Percentiles rank a stretch among this genome's conserved stretches.
Conservation (phyloP, 371 early-diverging fungal genomes). For the Mortierella sp. region DNA sequence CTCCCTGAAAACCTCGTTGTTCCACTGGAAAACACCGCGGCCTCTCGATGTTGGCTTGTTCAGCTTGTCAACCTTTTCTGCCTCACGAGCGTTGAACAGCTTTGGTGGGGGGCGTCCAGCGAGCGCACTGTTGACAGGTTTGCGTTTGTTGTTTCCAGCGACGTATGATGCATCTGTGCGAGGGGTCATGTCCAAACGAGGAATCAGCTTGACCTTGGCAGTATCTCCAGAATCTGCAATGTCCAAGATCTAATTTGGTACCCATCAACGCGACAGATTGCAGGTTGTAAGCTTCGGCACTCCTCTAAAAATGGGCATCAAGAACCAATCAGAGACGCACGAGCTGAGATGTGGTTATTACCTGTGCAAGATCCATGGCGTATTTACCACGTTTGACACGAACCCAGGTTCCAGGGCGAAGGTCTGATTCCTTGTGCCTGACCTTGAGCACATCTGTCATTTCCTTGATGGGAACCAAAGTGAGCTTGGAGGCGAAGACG, state of each 20-base stretch:
- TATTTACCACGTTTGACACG: conserved; percentile 97
- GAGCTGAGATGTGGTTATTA: conserved; percentile 27
- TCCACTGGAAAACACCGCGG: conserved; percentile 81
- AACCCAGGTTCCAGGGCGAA: conserved; percentile 91
- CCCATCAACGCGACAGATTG: not conserved
- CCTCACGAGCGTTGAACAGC: conserved; percentile 83
- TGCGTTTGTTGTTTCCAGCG: conserved; percentile 67
- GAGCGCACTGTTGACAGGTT: conserved; percentile 58
- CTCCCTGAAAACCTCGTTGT: conserved; percentile 85
- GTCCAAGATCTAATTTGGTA: conserved; percentile 69
- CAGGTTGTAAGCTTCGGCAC: not conserved
- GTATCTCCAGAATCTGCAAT: conserved; percentile 84
- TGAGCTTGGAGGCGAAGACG: conserved; percentile 80
- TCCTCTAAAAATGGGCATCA: not conserved
- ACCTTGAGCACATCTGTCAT: conserved; percentile 96
- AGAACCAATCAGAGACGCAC: not conserved
- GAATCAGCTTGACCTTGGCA: conserved; percentile 90
- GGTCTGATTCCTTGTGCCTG: conserved; percentile 74
- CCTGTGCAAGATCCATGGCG: conserved; percentile 95
- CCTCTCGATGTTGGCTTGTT: conserved; percentile 62
- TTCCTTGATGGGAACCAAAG: conserved; percentile 95
- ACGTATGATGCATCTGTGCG: conserved; percentile 47
- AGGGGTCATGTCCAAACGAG: conserved; percentile 82
- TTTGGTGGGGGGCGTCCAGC: conserved; percentile 72
- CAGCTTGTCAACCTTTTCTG: conserved; percentile 64